Base-by-base conservation (phyloP, 768 basidiomycete genomes). In the Lactifluus echinatus region DNA sequence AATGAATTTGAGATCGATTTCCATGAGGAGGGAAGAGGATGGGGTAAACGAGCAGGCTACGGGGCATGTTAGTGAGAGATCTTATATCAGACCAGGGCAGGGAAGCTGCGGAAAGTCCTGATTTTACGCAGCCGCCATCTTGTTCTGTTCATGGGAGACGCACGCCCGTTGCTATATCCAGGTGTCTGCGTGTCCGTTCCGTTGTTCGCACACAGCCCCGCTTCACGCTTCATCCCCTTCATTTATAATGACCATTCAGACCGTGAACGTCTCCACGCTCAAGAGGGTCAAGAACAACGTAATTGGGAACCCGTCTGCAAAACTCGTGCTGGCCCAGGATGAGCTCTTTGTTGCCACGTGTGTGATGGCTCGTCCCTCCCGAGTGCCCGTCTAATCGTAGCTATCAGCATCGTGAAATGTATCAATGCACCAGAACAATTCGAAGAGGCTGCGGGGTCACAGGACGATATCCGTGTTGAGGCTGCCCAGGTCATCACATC, bases 281-380 rank as follows among this genome's bases (percentile, higher is more conserved):
- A 89, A 87, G 71, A 73, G 75, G 58, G 76, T 81, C 57, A 89
- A 89, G 71, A 90, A 90, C 68, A 67, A 75, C 1, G 84, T 89
- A 48, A 89, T 90, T 37, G 89, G 89, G 1, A 91, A 89, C 60
- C 87, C 86, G 0, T 78, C 81, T 0, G 85, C 85, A 1, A 91
- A 91, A 67, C 66, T 74, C 2, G 68, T 76, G 14, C 70, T 87
- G 1, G 80, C 82, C 0, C 70, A 74, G 42, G 84, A 90, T 62
- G 71, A 76, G 12, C 67, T 65, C 2, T 82, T 84, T 65, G 71
- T 90, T 17, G 72, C 74, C 61, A 74, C 71, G 83, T 86, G 63
- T 65, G 77, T 73, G 29, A 33, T 72, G 33, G 31, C 11, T 29
- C 14, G 19, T 51, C 48, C 17, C 50, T 29, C 28, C 17, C 15